These are phyloP conservation scores for Rostrohypoxylon terebratum DNA, from an alignment of 495 filamentous ascomycete species.

Conservation along the genomic window DNA sequence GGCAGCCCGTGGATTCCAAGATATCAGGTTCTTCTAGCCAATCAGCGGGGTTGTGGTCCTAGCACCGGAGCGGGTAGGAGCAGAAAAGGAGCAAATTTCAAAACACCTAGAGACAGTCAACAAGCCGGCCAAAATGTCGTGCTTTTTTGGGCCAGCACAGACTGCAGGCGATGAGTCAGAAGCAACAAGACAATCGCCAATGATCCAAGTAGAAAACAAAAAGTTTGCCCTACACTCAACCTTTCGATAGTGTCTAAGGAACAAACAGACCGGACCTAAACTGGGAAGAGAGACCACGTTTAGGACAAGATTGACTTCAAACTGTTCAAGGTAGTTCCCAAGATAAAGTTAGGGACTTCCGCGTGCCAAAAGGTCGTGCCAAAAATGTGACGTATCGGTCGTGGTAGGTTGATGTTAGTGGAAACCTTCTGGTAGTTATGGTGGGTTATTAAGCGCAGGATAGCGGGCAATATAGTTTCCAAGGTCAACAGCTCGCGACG, in stretches of 20 bases:
- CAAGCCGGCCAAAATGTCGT: slow-evolving; percentile 16
- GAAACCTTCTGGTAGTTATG: not conserved
- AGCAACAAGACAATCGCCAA: not conserved
- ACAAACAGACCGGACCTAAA: slow-evolving; percentile 1
- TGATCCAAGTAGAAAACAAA: not conserved
- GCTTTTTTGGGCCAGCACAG: slow-evolving; percentile 22
- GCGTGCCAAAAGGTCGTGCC: slow-evolving; percentile 13
- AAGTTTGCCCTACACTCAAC: slow-evolving; percentile 9
- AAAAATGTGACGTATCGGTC: slow-evolving; percentile 5
- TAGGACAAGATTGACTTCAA: slow-evolving; percentile 16
- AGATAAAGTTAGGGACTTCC: slow-evolving; percentile 12
- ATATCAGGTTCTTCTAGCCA: slow-evolving; percentile 25
- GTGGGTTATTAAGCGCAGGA: not conserved
- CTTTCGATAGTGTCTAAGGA: slow-evolving; percentile 12
- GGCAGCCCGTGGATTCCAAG: slow-evolving; percentile 33
- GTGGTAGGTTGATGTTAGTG: slow-evolving; percentile 8
- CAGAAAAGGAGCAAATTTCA: slow-evolving; percentile 37
- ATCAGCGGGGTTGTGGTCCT: slow-evolving; percentile 27
- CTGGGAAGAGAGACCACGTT: not conserved
- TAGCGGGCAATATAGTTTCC: slow-evolving; percentile 22
- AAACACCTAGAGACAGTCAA: slow-evolving; percentile 28
- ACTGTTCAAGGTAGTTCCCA: not conserved
- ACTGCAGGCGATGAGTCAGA: slow-evolving; percentile 19
- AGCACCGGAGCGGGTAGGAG: slow-evolving; percentile 36
- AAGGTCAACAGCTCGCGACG: slow-evolving; percentile 11